Percentiles rank a stretch among this genome's conserved stretches.
Conservation (phyloP, 2,329 filamentous ascomycete genomes). For the Trichophyton rubrum region DNA sequence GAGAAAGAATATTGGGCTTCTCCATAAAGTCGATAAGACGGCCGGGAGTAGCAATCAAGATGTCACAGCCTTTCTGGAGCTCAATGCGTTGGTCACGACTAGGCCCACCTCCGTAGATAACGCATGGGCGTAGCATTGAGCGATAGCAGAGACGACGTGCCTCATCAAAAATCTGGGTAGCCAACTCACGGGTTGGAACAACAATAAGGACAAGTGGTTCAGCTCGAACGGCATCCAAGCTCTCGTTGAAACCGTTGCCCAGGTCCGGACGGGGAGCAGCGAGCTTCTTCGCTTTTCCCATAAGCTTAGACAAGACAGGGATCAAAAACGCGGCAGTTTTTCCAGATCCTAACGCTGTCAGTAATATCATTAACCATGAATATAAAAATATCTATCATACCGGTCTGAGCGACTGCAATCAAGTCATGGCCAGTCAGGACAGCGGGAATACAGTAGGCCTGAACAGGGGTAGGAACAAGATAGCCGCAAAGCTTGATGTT, state of each 20-base stretch:
- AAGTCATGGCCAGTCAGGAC: conserved; percentile 67
- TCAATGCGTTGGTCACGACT: conserved; percentile 56
- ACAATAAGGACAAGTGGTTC: conserved; percentile 83
- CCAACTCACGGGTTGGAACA: conserved; percentile 76
- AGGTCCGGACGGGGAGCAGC: conserved; percentile 62
- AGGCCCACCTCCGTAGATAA: conserved; percentile 75
- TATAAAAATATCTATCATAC: conserved; percentile 39
- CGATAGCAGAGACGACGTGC: conserved; percentile 86
- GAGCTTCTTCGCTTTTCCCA: conserved; percentile 90
- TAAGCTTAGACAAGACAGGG: conserved; percentile 76
- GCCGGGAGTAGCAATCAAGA: conserved; percentile 79
- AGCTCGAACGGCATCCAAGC: conserved; percentile 48
- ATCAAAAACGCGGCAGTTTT: conserved; percentile 92
- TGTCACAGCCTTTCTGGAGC: conserved; percentile 71
- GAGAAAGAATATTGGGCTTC: conserved; percentile 39
- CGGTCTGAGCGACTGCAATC: conserved; percentile 83
- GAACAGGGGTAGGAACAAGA: conserved; percentile 65
- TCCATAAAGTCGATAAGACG: conserved; percentile 75
- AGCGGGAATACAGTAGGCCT: conserved; percentile 71
- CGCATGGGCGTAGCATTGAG: conserved; percentile 83
- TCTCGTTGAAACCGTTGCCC: conserved; percentile 41
- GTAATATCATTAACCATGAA: background rate
- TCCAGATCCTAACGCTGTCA: conserved; percentile 58
- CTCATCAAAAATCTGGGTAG: conserved; percentile 90
- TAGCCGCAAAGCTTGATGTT: conserved; percentile 69